Percentiles rank a stretch among this genome's conserved stretches.
Conservation (phyloP, 2,329 filamentous ascomycete genomes). For the Chrysosporium keratinophilum region DNA sequence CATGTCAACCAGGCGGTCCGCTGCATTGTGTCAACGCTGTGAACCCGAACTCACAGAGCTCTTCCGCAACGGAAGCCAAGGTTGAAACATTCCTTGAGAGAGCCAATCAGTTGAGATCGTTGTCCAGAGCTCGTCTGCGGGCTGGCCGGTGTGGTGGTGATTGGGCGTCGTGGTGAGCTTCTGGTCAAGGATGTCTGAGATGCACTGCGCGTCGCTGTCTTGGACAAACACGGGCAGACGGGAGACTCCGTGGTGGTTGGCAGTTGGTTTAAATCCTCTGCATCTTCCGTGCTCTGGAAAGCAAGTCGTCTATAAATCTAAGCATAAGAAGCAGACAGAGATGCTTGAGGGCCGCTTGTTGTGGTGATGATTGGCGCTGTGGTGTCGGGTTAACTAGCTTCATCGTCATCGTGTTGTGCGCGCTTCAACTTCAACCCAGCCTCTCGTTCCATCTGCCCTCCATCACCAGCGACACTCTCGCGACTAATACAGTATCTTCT, state of each 20-base stretch:
- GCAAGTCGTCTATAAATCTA: too few relatives aligned
- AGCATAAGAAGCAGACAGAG: not conserved
- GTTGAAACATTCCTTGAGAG: not conserved
- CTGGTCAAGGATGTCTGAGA: not conserved
- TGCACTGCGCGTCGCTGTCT: not conserved
- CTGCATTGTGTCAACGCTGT: too few relatives aligned
- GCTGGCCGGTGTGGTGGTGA: not conserved
- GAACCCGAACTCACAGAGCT: not conserved
- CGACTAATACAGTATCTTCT: not conserved
- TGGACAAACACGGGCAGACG: not conserved
- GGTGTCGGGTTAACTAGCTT: not conserved
- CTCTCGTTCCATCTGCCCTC: not conserved
- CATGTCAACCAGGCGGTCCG: too few relatives aligned
- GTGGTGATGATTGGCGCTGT: not conserved
- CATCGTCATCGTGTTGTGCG: not conserved
- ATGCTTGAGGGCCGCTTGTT: not conserved
- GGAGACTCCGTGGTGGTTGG: too few relatives aligned
- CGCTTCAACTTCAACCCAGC: not conserved
- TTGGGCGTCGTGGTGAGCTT: slow-evolving; percentile 1
- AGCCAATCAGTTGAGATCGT: slow-evolving; percentile 1
- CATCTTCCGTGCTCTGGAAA: not conserved
- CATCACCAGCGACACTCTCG: not conserved
- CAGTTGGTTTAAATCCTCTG: not conserved
- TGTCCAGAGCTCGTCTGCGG: not conserved
- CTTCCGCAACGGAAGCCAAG: not conserved